Percentiles rank a stretch among this genome's conserved stretches.
Evolutionary conservation across 2,329 filamentous ascomycete genomes (phyloP).

Genomic region (Decorospora gaudefroyi): DNA sequence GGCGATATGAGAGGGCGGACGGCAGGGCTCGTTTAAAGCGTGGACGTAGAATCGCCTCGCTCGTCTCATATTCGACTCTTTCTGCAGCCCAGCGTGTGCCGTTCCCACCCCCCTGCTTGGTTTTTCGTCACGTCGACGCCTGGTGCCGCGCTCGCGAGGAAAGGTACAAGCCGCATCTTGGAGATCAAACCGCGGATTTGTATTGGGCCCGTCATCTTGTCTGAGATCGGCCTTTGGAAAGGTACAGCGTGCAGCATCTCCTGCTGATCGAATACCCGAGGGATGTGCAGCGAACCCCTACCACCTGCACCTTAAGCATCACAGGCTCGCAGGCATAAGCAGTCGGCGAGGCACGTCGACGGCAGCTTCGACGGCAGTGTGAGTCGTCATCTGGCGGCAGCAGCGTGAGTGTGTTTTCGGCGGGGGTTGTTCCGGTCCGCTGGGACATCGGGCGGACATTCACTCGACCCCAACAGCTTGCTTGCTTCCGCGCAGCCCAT

Average conservation of each 20-base stretch:
- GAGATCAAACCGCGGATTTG: no score
- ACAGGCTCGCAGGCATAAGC: slow-evolving; percentile 12
- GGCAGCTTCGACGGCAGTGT: slow-evolving; percentile 8
- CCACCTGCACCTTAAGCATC: slow-evolving; percentile 7
- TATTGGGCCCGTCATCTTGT: no score
- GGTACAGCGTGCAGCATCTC: slow-evolving; percentile 5
- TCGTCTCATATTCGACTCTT: slow-evolving; percentile 37
- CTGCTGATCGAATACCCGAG: slow-evolving; percentile 34
- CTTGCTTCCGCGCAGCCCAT: slow-evolving; percentile 33
- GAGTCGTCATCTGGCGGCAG: slow-evolving; percentile 15
- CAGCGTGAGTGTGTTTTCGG: slow-evolving; percentile 17
- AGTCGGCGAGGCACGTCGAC: slow-evolving; percentile 15
- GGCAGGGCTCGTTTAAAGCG: slow-evolving; percentile 31
- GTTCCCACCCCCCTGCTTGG: slow-evolving; percentile 31
- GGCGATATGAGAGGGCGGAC: slow-evolving; percentile 34
- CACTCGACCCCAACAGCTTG: slow-evolving; percentile 23
- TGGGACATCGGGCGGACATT: slow-evolving; percentile 13
- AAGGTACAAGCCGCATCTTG: slow-evolving; percentile 7
- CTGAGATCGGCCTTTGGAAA: not conserved
- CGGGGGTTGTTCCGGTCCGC: slow-evolving; percentile 28
- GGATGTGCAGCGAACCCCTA: slow-evolving; percentile 13
- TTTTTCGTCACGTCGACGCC: slow-evolving; percentile 34
- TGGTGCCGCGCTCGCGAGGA: slow-evolving; percentile 26
- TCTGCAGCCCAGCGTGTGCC: slow-evolving; percentile 26
- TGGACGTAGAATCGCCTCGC: slow-evolving; percentile 28